Base-by-base conservation (phyloP, 805 yeast genomes). In the Yarrowia alimentaria region DNA sequence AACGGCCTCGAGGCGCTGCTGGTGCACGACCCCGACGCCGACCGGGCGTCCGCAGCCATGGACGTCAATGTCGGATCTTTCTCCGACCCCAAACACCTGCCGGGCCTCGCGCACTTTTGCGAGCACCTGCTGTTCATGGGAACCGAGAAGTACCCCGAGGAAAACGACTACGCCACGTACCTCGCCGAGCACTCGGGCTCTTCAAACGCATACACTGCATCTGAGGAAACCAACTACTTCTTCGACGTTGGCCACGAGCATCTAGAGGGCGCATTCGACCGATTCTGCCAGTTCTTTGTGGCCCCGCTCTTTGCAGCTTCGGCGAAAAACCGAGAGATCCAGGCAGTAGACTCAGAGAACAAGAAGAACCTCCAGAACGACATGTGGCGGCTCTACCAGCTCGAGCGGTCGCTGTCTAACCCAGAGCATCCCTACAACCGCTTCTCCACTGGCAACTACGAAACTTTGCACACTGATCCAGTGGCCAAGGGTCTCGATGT, bases 291-390 rank as follows among this genome's bases (percentile, higher is more conserved):
- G 64, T 91, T 91, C 64, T 91, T 91, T 71, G 83, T 90, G 26
- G 65, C 78, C 21, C 99, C 99, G 1, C 70, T 91, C 58, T 91
- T 91, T 59, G 68, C 71, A 47, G 68, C 74, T 51, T 72, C 79
- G 56, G 83, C 96, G 62, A 86, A 88, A 62, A 96, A 89, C 62
- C 76, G 97, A 52, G 99, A 91, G 67, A 85, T 91, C 60, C 79
- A 81, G 56, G 98, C 98, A 1, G 98, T 91, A 8, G 96, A 91
- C 66, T 85, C 95, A 29, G 99, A 91, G 68, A 88, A 91, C 70
- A 91, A 89, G 65, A 91, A 93, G 69, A 91, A 91, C 64, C 71
- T 93, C 48, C 98, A 91, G 66, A 84, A 76, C 63, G 99, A 91
- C 66, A 63, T 69, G 35, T 89, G 98, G 97, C 78, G 98, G 61